phyloP scores from a whole-genome alignment of 495 filamentous ascomycete species.

The Neohortaea acidophila region DNA sequence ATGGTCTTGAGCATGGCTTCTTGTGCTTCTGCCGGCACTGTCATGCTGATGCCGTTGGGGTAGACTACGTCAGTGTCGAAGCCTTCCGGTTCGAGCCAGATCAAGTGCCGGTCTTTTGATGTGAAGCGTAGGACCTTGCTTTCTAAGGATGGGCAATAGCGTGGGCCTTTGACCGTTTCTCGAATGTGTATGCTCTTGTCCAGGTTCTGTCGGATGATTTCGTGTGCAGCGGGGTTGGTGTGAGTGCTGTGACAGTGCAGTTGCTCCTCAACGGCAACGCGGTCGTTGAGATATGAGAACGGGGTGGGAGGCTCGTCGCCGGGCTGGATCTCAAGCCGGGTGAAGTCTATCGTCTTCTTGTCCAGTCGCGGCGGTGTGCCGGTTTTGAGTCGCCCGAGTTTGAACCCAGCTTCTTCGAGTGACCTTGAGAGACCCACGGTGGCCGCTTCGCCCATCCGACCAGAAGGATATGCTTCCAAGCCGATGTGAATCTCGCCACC shows the following conservation, averaged over 20 bases:
- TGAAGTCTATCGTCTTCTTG: constrained; percentile 67
- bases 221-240: constrained; percentile 70
- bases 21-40: constrained; percentile 74
- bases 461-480: constrained; percentile 65
- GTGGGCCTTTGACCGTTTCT: constrained; percentile 82
- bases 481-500: constrained; percentile 97
- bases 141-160: constrained; percentile 92
- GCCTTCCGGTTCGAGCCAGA: constrained; percentile 96
- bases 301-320: constrained; percentile 80
- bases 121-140: constrained; percentile 84
- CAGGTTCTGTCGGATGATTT: constrained; percentile 71
- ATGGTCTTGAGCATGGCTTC: constrained; percentile 71
- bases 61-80: constrained; percentile 85
- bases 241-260: constrained; percentile 68
- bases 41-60: constrained; percentile 95
- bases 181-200: constrained; percentile 91
- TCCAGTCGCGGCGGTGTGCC: constrained; percentile 85
- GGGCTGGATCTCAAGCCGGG: constrained; percentile 48
- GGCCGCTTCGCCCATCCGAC: constrained; percentile 85
- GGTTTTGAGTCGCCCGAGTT: constrained; percentile 83
- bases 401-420: constrained; percentile 75
- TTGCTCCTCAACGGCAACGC: constrained; percentile 63
- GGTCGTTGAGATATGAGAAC: constrained; percentile 77
- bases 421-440: constrained; percentile 91
- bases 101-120: constrained; percentile 60